Evolutionary conservation across 1,139 yeast species (phyloP), one percentile per base, ranked within the genome.

Genomic region (Saccharomyces hybrid): DNA sequence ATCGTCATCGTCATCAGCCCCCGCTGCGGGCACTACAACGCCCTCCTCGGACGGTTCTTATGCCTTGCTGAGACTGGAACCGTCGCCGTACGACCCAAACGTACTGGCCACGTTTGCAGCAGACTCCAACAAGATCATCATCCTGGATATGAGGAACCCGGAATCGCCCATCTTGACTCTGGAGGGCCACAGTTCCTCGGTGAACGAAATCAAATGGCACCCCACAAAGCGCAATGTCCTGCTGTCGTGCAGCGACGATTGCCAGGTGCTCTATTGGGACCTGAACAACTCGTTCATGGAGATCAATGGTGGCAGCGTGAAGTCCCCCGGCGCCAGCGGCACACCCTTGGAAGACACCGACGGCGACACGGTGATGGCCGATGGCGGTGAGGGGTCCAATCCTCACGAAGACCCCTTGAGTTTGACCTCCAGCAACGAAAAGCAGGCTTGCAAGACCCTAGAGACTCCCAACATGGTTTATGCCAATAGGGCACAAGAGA

Each of bases 221-320:
- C 97, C 98, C 0, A 73, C 80, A 1, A 78, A 83, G 34, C 72
- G 75, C 46, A 83, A 86, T 59, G 72, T 78, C 49, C 71, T 93
- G 32, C 76, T 89, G 16, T 80, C 91, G 0, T 95, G 95, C 20
- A 84, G 88, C 25, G 98, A 93, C 68, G 98, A 91, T 70, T 88
- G 97, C 69, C 97, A 90, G 70, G 88, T 88, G 0, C 73, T 91
- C 42, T 75, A 88, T 14, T 90, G 97, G 95, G 97, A 93, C 69
- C 75, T 89, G 56, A 75, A 72, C 66, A 32, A 51, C 41, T 53
- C 44, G n/a, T 38, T 38, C 7, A 38, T 38, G 44, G 44, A 38
- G 11, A 38, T 38, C 4, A 4, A 38, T 6, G 44, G 25, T 16
- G 25, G 13, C 13, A 13, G 4, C 11, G 11, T 20, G 20, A 38